phyloP scores from a whole-genome alignment of 441 rosid genomes.

The Pelargonium citronellum region DNA sequence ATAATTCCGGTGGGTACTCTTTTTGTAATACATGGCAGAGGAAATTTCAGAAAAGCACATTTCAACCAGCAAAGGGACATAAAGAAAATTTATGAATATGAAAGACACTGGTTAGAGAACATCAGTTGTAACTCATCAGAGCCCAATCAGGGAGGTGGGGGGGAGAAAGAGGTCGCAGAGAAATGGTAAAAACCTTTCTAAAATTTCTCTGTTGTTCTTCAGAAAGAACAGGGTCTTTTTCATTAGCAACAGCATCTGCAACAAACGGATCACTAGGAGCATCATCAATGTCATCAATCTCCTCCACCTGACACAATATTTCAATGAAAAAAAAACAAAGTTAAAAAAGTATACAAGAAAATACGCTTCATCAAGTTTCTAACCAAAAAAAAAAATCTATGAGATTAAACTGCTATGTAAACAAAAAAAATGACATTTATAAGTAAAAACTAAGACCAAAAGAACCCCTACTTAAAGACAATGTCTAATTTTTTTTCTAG shows the following conservation, averaged over 20 bases:
- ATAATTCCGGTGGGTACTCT: no score
- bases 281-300: conserved; percentile 84
- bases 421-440: background rate
- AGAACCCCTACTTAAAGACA: background rate
- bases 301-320: conserved; percentile 66
- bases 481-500: background rate
- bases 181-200: conserved; percentile 52
- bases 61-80: background rate
- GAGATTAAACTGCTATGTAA: background rate
- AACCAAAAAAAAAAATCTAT: background rate
- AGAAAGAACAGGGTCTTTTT: conserved; percentile 66
- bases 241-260: conserved; percentile 82
- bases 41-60: background rate
- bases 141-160: background rate
- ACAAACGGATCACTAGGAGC: conserved; percentile 64
- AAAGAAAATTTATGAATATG: background rate
- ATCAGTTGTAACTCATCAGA: background rate
- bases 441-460: background rate
- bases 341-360: conserved; percentile 5
- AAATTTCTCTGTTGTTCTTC: conserved; percentile 75
- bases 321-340: conserved; percentile 20
- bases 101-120: background rate
- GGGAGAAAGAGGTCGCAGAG: conserved; percentile 9
- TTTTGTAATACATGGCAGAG: background rate
- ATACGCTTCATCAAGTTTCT: background rate